These are phyloP conservation scores for Hevea brasiliensis DNA, from an alignment of 345 rosid species.

Conservation along the genomic window DNA sequence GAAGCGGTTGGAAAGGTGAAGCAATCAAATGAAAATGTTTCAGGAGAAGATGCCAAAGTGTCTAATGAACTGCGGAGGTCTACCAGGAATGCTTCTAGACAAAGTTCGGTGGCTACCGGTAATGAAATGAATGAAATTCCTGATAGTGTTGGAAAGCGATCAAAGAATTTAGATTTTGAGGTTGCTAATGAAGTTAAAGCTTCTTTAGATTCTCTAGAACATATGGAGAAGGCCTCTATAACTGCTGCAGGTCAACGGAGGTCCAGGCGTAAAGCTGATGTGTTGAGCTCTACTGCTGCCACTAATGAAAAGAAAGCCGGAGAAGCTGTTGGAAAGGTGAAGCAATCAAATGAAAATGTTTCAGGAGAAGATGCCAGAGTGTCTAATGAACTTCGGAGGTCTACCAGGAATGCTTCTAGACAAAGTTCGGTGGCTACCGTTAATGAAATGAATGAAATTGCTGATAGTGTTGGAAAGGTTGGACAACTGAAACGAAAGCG, in stretches of 20 bases:
- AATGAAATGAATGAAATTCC: no score
- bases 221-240: slow-evolving; percentile 15
- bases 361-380: not conserved
- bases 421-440: no score
- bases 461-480: slow-evolving; percentile 1
- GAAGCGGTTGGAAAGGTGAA: not conserved
- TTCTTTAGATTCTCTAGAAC: slow-evolving; percentile 12
- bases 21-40: slow-evolving; percentile 1
- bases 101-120: no score
- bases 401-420: no score
- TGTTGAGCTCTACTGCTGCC: slow-evolving; percentile 14
- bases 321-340: not conserved
- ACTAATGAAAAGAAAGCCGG: not conserved
- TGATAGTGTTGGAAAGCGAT: slow-evolving; percentile 10
- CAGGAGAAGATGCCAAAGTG: no score
- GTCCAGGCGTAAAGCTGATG: slow-evolving; percentile 29
- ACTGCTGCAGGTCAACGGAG: slow-evolving; percentile 20
- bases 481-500: slow-evolving; percentile 2
- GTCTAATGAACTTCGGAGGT: no score
- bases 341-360: slow-evolving; percentile 2
- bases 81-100: no score
- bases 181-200: slow-evolving; percentile 15
- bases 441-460: not conserved
- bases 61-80: no score
- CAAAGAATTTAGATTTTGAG: slow-evolving; percentile 9